A percentile compares a stretch with the other conserved stretches of the same genome.
phyloP scores from a whole-genome alignment of 176 grass and related monocot species.

The Cocos nucifera region DNA sequence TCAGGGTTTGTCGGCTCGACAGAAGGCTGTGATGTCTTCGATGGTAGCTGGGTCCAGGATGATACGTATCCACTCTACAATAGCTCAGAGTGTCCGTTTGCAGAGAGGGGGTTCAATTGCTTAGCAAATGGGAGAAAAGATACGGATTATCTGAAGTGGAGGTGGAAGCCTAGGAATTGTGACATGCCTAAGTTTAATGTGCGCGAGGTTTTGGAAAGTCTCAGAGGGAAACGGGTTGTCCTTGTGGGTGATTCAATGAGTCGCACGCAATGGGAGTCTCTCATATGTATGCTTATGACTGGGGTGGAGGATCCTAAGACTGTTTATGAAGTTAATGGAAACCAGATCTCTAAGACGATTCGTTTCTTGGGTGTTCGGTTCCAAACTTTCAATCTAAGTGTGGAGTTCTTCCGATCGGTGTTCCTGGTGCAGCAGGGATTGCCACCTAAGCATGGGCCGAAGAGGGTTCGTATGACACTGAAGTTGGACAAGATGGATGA shows the following conservation, averaged over 20 bases:
- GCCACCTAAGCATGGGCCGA: constrained; percentile 31
- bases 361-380: constrained; percentile 80
- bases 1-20: constrained; percentile 25
- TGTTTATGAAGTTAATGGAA: constrained; percentile 90
- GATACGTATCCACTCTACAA: constrained; percentile 62
- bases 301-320: constrained; percentile 56
- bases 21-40: constrained; percentile 60
- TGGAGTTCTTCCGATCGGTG: constrained; percentile 77
- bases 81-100: constrained; percentile 77
- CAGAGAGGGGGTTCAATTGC: constrained; percentile 87
- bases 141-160: constrained; percentile 79
- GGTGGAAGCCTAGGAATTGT: constrained; percentile 75
- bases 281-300: constrained; percentile 95
- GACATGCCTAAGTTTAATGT: constrained; percentile 54
- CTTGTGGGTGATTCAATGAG: constrained; percentile 97
- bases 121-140: constrained; percentile 80
- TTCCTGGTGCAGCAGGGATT: constrained; percentile 78
- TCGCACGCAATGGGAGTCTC: constrained; percentile 92
- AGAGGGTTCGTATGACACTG: constrained; percentile 45
- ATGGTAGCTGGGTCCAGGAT: constrained; percentile 73
- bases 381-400: constrained; percentile 58
- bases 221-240: constrained; percentile 73
- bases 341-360: constrained; percentile 81
- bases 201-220: constrained; percentile 35
- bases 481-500: constrained; percentile 85